Percentiles rank a stretch among this genome's conserved stretches.
Evolutionary conservation across 1,284 basidiomycete species (phyloP).

Genomic region (Polyporus tsugae): DNA sequence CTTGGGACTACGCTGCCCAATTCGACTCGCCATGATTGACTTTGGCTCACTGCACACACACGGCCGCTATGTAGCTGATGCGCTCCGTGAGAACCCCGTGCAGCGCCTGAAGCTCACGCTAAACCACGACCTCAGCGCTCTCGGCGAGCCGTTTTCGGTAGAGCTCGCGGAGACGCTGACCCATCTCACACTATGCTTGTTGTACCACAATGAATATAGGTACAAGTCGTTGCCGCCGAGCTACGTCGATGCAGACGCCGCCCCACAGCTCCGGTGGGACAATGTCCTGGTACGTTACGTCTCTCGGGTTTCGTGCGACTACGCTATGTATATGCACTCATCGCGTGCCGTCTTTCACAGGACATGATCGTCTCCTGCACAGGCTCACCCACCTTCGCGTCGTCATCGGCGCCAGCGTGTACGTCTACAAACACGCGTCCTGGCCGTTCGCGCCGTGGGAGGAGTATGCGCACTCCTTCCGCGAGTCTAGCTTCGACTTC

Average conservation of each 20-base stretch:
- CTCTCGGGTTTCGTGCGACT: neutral
- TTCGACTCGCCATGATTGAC: neutral
- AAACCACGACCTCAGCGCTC: neutral
- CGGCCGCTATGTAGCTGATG: neutral
- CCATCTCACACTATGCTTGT: neutral
- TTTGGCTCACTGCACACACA: neutral
- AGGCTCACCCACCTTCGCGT: neutral
- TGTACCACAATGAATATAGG: neutral
- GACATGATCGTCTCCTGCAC: neutral
- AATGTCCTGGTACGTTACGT: neutral
- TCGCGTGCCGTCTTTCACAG: neutral
- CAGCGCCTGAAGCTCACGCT: neutral
- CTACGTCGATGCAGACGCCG: too few relatives aligned
- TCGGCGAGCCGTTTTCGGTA: neutral
- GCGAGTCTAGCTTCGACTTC: neutral
- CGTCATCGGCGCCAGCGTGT: neutral
- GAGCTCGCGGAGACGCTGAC: neutral
- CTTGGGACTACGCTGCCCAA: neutral
- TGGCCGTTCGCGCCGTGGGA: neutral
- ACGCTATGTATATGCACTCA: too few relatives aligned
- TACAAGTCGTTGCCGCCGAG: rapidly evolving
- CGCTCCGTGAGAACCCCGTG: neutral
- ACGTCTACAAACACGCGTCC: neutral
- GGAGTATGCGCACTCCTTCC: neutral
- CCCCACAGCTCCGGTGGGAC: neutral